A percentile compares a stretch with the other conserved stretches of the same genome.
Evolutionary conservation across 495 filamentous ascomycete species (phyloP).

Genomic region (Aspergillus olivimuriae): DNA sequence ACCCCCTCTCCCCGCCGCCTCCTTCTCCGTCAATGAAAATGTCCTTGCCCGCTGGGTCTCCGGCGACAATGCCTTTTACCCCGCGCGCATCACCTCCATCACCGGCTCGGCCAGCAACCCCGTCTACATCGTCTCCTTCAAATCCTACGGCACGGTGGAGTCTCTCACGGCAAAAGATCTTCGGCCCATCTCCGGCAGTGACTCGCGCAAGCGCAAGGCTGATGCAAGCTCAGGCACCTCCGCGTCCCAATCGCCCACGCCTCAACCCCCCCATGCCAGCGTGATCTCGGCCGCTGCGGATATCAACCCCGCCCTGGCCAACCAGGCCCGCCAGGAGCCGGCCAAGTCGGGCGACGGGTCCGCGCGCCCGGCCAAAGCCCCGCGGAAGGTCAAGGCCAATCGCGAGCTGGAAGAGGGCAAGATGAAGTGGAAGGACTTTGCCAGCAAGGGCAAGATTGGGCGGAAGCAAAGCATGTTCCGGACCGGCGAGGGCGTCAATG

Average conservation of each 20-base stretch:
- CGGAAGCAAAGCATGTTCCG: constrained; percentile 98
- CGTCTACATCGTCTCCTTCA: constrained; percentile 91
- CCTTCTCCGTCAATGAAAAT: constrained; percentile 81
- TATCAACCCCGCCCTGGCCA: constrained; percentile 73
- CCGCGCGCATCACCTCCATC: constrained; percentile 86
- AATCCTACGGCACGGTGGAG: constrained; percentile 76
- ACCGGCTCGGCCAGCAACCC: constrained; percentile 84
- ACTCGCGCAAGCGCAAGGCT: constrained; percentile 83
- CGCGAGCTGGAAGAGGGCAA: constrained; percentile 86
- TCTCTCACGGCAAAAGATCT: constrained; percentile 81
- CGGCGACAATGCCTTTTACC: constrained; percentile 86
- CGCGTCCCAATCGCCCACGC: constrained; percentile 40
- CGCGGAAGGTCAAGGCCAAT: constrained; percentile 82
- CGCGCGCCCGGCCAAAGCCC: constrained; percentile 55
- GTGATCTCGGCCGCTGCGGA: constrained; percentile 86
- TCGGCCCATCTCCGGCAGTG: constrained; percentile 59
- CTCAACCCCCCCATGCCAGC: constrained; percentile 37
- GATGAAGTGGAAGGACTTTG: constrained; percentile 92
- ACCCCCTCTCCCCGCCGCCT: constrained; percentile 21
- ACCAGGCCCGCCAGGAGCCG: constrained; percentile 60
- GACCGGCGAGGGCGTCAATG: constrained; percentile 77
- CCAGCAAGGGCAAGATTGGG: constrained; percentile 67
- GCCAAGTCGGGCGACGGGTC: constrained; percentile 63
- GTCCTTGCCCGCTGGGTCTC: constrained; percentile 87
- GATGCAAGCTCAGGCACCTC: constrained; percentile 61